Evolutionary conservation across 225 moss, liverwort and hornwort genomes (phyloP), one percentile per base, ranked within the genome.

Genomic region (Takakia lepidozioides): DNA sequence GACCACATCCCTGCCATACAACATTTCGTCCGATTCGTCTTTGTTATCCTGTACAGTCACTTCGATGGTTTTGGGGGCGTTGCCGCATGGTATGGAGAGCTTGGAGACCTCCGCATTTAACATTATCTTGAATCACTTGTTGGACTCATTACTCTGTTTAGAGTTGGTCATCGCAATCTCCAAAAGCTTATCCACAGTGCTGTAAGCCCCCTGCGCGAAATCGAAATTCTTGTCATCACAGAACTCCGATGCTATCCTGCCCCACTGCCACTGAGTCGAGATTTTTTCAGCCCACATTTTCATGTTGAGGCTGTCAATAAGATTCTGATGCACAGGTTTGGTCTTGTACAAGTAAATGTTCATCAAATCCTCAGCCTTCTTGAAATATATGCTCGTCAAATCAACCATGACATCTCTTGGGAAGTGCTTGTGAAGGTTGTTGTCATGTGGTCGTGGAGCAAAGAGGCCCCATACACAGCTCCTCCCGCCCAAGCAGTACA

Each of bases 401-500:
- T 26, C 25, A 3, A 14, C 3, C 4, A 13, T 3, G 15, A 48
- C 25, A 2, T 48, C n/a, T 26, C 19, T 4, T 48, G 48, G 48
- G 48, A 48, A 48, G 48, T 48, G 14, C 2, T 27, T 28, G 25
- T 5, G 8, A 26, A 48, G 48, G 25, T 15, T 48, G 2, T 28
- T 13, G 3, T 4, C 48, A 48, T 48, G 48, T 2, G 25, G 48
- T 15, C 48, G 48, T 26, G 48, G 48, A 27, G 48, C 27, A 28
- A 48, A 48, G 14, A 48, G 48, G 48, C 25, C 48, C 48, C 48
- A 48, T 5, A 48, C 48, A 15, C 48, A 48, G 27, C 48, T 48
- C 27, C 48, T 48, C 26, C 48, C 48, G 48, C 48, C 48, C 25
- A 48, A 48, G 27, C 48, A 48, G 7, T 48, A 48, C 7, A 48